phyloP scores from a whole-genome alignment of 2,329 filamentous ascomycete species.

The Sphaerostilbella broomeana region DNA sequence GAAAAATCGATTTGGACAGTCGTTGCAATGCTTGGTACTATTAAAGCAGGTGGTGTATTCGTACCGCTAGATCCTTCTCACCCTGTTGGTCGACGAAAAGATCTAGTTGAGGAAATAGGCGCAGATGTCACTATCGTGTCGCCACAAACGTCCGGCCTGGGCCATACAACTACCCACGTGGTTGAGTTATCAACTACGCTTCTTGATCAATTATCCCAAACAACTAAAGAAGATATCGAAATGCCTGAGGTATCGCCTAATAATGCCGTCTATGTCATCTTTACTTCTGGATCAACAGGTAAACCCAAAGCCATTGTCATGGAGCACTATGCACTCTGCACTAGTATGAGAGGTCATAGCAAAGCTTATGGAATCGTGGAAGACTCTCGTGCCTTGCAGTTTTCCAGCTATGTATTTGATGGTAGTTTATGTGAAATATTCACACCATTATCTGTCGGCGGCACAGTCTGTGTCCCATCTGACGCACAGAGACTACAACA shows the following conservation, averaged over 20 bases:
- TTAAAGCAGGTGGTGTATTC: slow-evolving; percentile 25
- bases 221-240: accelerated
- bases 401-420: slow-evolving; percentile 4
- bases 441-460: neutral
- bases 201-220: no score
- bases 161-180: neutral
- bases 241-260: no score
- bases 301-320: slow-evolving; percentile 4
- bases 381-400: neutral
- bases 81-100: slow-evolving; percentile 1
- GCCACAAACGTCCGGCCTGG: neutral
- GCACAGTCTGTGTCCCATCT: neutral
- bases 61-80: slow-evolving; percentile 12
- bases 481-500: slow-evolving; percentile 5
- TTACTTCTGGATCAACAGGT: slow-evolving; percentile 6
- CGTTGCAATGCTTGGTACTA: slow-evolving; percentile 24
- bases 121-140: slow-evolving; percentile 5
- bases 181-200: neutral
- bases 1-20: slow-evolving; percentile 28
- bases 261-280: slow-evolving; percentile 6
- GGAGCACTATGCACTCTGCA: neutral
- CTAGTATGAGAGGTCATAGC: neutral
- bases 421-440: neutral
- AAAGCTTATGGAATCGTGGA: neutral
- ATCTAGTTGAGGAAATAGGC: neutral